These are phyloP conservation scores for Globisporangium lucens DNA, from an alignment of 352 stramenopile species.

Conservation along the genomic window DNA sequence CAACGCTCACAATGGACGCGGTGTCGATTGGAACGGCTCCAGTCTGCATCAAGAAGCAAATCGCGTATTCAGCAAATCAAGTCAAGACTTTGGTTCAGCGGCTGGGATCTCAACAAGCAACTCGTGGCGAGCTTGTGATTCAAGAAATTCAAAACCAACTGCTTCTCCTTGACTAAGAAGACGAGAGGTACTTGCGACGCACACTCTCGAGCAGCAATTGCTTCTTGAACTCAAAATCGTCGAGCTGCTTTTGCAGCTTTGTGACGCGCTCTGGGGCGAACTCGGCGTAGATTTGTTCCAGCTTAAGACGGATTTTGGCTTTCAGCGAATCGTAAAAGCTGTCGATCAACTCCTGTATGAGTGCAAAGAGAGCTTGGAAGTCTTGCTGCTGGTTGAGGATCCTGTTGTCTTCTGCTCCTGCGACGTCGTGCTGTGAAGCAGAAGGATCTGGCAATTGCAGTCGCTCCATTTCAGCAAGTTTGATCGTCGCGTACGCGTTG, in stretches of 20 bases:
- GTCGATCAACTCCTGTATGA: conserved; percentile 24
- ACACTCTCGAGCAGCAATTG: conserved; percentile 33
- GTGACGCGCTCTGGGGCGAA: conserved; percentile 47
- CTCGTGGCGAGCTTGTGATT: conserved; percentile 12
- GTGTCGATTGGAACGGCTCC: background rate
- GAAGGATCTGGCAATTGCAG: conserved; percentile 1
- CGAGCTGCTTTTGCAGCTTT: conserved; percentile 51
- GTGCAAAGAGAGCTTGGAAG: conserved; percentile 36
- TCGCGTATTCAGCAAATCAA: background rate
- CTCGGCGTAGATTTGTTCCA: conserved; percentile 40
- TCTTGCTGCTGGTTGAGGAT: conserved; percentile 13
- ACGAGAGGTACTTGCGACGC: conserved; percentile 46
- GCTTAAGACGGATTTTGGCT: conserved; percentile 18
- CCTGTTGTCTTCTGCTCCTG: background rate
- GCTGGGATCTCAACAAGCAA: conserved; percentile 20
- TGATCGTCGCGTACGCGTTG: conserved; percentile 25
- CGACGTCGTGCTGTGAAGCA: background rate
- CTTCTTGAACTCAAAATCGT: conserved; percentile 52
- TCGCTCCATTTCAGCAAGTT: conserved; percentile 18
- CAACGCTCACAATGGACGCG: background rate
- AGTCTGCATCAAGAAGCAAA: background rate
- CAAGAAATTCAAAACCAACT: conserved; percentile 9
- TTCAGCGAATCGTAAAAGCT: conserved; percentile 30
- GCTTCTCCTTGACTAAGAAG: background rate
- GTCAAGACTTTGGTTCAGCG: conserved; percentile 20